A percentile compares a stretch with the other conserved stretches of the same genome.
Conservation (phyloP, 805 yeast genomes). For the Metschnikowia corniflorae region DNA sequence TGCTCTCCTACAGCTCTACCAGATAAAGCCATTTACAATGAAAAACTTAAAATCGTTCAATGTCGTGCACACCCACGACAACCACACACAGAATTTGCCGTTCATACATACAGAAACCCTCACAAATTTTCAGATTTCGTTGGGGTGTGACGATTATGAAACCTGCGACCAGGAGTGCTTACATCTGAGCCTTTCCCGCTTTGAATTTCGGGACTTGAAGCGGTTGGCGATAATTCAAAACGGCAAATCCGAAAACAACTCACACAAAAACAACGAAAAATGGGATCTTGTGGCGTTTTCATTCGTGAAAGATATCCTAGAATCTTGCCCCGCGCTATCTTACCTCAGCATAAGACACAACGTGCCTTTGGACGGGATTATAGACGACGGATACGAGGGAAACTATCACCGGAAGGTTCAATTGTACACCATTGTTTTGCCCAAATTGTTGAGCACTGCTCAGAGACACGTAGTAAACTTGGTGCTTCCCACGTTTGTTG, state of each 20-base stretch:
- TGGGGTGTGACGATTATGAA: slow-evolving; percentile 50
- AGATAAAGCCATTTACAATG: slow-evolving; percentile 11
- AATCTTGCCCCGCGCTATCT: slow-evolving; percentile 30
- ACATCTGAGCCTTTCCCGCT: slow-evolving; percentile 35
- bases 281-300: slow-evolving; percentile 50
- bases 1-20: slow-evolving; percentile 10
- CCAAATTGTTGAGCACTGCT: slow-evolving; percentile 27
- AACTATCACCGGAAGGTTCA: slow-evolving; percentile 59
- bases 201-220: slow-evolving; percentile 27
- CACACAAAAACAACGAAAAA: slow-evolving; percentile 38
- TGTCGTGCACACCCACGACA: slow-evolving; percentile 22
- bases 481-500: slow-evolving; percentile 57
- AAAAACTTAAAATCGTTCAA: slow-evolving; percentile 21
- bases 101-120: slow-evolving; percentile 21
- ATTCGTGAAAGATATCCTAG: slow-evolving; percentile 21
- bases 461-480: slow-evolving; percentile 38
- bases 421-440: slow-evolving; percentile 47
- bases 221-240: slow-evolving; percentile 34
- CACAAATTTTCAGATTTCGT: slow-evolving; percentile 37
- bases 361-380: slow-evolving; percentile 46
- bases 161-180: slow-evolving; percentile 44
- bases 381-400: slow-evolving; percentile 69
- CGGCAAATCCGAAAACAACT: slow-evolving; percentile 33
- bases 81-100: slow-evolving; percentile 12
- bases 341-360: slow-evolving; percentile 53